Evolutionary conservation across 306 rosid species (phyloP).

Genomic region (Sphenostylis stenocarpa): DNA sequence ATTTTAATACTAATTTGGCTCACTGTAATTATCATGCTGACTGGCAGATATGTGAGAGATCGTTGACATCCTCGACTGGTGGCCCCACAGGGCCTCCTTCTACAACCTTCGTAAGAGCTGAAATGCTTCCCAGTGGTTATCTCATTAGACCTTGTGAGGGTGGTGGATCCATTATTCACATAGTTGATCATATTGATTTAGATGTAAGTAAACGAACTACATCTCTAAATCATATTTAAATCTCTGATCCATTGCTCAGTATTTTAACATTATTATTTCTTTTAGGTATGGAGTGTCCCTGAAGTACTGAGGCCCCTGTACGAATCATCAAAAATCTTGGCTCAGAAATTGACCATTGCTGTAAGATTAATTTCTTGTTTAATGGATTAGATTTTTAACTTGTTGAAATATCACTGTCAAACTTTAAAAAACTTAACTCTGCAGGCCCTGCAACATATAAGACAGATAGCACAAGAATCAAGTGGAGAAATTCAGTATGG

Average conservation of each 20-base stretch:
- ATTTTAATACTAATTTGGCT: not conserved
- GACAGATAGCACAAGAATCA: slow-evolving; percentile 91
- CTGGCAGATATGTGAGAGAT: slow-evolving; percentile 86
- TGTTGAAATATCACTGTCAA: not conserved
- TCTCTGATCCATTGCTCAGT: not conserved
- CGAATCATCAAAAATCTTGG: slow-evolving; percentile 88
- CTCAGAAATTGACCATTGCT: slow-evolving; percentile 86
- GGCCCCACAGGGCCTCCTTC: slow-evolving; percentile 86
- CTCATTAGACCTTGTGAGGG: slow-evolving; percentile 95
- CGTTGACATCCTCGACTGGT: slow-evolving; percentile 78
- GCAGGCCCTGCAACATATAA: slow-evolving; percentile 84
- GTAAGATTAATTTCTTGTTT: slow-evolving; percentile 40
- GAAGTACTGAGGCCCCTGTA: slow-evolving; percentile 96
- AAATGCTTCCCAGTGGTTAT: slow-evolving; percentile 94
- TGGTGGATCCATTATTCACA: slow-evolving; percentile 92
- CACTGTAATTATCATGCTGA: slow-evolving; percentile 4
- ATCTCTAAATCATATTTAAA: not conserved
- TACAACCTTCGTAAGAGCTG: slow-evolving; percentile 79
- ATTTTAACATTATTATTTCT: not conserved
- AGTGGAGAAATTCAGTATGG: slow-evolving; percentile 88
- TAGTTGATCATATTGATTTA: slow-evolving; percentile 88
- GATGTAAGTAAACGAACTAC: slow-evolving; percentile 59
- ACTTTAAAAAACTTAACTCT: not conserved
- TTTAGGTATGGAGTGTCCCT: slow-evolving; percentile 93
- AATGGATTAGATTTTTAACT: not conserved